Percentiles rank a stretch among this genome's conserved stretches.
Evolutionary conservation across 495 filamentous ascomycete species (phyloP).

Genomic region (Lasiosphaeris hirsuta): DNA sequence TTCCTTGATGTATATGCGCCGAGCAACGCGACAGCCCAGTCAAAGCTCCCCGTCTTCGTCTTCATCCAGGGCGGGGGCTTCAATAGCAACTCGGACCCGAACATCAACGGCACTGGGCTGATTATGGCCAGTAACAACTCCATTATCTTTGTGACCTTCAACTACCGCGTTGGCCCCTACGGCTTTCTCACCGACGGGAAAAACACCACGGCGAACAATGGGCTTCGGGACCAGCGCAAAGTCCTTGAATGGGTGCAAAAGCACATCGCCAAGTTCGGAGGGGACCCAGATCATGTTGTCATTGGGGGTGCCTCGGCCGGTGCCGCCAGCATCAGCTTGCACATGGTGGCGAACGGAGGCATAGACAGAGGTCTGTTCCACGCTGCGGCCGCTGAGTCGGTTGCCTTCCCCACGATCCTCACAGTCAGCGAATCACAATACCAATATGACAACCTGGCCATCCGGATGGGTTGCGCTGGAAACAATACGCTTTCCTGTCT

Average conservation of each 20-base stretch:
- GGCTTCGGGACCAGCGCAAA: slow-evolving; percentile 65
- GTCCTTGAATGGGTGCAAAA: slow-evolving; percentile 64
- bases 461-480: slow-evolving; percentile 50
- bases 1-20: slow-evolving; percentile 69
- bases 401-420: slow-evolving; percentile 60
- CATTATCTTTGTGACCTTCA: slow-evolving; percentile 69
- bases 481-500: slow-evolving; percentile 55
- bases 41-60: slow-evolving; percentile 61
- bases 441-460: slow-evolving; percentile 60
- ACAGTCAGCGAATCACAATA: slow-evolving; percentile 61
- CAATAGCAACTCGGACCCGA: slow-evolving; percentile 55
- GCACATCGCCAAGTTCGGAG: slow-evolving; percentile 65
- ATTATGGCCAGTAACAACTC: slow-evolving; percentile 52
- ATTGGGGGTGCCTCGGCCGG: slow-evolving; percentile 67
- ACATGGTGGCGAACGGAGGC: slow-evolving; percentile 55
- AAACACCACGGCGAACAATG: slow-evolving; percentile 58
- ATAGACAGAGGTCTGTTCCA: slow-evolving; percentile 49
- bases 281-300: slow-evolving; percentile 64
- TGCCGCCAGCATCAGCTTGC: slow-evolving; percentile 57
- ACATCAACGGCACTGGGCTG: slow-evolving; percentile 61
- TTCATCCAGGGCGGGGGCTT: slow-evolving; percentile 72
- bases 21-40: slow-evolving; percentile 40
- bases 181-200: slow-evolving; percentile 64
- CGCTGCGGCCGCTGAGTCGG: slow-evolving; percentile 61
- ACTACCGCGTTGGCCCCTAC: slow-evolving; percentile 66